Percentiles rank a stretch among this genome's conserved stretches.
Conservation (phyloP, 306 rosid genomes). For the Vigna radiata region DNA sequence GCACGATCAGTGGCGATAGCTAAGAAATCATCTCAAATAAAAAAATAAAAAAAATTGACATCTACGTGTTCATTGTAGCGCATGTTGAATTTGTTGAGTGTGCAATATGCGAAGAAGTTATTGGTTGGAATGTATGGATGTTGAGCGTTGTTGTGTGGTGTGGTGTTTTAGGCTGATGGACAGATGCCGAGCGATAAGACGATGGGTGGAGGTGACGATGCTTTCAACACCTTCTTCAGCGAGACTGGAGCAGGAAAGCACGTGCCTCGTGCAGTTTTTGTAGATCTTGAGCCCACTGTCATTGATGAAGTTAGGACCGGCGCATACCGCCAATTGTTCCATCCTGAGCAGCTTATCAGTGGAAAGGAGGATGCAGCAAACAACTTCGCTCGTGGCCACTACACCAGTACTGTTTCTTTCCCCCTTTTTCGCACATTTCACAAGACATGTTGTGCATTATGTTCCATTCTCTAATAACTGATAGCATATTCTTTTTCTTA, state of each 20-base stretch:
- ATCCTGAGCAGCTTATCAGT: slow-evolving; percentile 82
- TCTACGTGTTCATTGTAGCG: too few relatives aligned
- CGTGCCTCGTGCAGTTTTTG: slow-evolving; percentile 83
- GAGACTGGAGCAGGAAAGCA: slow-evolving; percentile 90
- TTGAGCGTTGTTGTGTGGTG: slow-evolving; percentile 2
- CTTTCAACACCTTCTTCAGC: slow-evolving; percentile 86
- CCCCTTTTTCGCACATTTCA: neutral
- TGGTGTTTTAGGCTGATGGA: slow-evolving; percentile 68
- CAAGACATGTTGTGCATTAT: neutral
- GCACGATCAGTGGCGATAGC: neutral
- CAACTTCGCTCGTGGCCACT: slow-evolving; percentile 90
- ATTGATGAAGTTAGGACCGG: slow-evolving; percentile 88
- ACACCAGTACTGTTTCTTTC: slow-evolving; percentile 58
- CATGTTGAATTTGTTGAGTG: too few relatives aligned
- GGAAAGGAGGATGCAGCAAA: slow-evolving; percentile 91
- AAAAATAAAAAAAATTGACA: too few relatives aligned
- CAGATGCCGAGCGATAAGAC: slow-evolving; percentile 83
- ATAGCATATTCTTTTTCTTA: neutral
- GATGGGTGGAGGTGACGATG: slow-evolving; percentile 82
- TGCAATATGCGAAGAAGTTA: neutral
- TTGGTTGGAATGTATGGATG: neutral
- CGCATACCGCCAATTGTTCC: slow-evolving; percentile 77
- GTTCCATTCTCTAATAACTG: neutral
- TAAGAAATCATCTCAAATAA: too few relatives aligned
- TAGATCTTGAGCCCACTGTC: slow-evolving; percentile 85